These are phyloP conservation scores for Solanum hybrid DNA, from an alignment of 305 asterid genomes.

Conservation along the genomic window DNA sequence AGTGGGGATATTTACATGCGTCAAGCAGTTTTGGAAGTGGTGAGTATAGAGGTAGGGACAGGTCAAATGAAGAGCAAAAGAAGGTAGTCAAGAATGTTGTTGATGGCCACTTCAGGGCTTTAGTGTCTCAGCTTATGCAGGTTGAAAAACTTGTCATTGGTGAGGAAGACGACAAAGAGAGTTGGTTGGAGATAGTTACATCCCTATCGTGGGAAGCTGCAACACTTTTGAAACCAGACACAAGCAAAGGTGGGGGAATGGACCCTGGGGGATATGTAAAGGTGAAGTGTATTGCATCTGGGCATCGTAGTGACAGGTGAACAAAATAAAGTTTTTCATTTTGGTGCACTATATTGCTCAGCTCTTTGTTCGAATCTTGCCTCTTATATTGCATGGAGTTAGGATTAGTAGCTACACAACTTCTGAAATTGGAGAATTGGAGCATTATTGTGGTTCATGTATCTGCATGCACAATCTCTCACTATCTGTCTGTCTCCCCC, in stretches of 20 bases:
- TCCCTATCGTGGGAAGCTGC: constrained; percentile 98
- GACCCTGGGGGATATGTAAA: constrained; percentile 95
- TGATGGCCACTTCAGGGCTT: constrained; percentile 90
- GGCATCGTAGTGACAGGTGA: constrained; percentile 84
- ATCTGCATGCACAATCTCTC: background rate
- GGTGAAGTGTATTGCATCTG: constrained; percentile 90
- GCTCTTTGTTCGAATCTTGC: background rate
- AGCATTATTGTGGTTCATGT: background rate
- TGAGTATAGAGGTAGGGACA: constrained; percentile 71
- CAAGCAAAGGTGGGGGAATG: constrained; percentile 91
- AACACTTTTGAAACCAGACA: constrained; percentile 77
- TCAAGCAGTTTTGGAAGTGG: constrained; percentile 83
- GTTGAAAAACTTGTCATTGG: constrained; percentile 74
- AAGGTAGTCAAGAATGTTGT: constrained; percentile 77
- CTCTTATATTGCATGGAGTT: background rate
- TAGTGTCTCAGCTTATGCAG: constrained; percentile 87
- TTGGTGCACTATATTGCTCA: constrained; percentile 3
- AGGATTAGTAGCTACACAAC: background rate
- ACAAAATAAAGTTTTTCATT: constrained; percentile 1
- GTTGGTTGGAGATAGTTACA: constrained; percentile 90
- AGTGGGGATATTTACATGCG: constrained; percentile 64
- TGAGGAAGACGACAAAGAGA: constrained; percentile 65
- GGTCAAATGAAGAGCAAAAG: constrained; percentile 76
- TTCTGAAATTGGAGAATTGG: background rate
- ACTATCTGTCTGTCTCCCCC: background rate